phyloP scores from a whole-genome alignment of 805 yeast species.

The Starmerella tilneyi region DNA sequence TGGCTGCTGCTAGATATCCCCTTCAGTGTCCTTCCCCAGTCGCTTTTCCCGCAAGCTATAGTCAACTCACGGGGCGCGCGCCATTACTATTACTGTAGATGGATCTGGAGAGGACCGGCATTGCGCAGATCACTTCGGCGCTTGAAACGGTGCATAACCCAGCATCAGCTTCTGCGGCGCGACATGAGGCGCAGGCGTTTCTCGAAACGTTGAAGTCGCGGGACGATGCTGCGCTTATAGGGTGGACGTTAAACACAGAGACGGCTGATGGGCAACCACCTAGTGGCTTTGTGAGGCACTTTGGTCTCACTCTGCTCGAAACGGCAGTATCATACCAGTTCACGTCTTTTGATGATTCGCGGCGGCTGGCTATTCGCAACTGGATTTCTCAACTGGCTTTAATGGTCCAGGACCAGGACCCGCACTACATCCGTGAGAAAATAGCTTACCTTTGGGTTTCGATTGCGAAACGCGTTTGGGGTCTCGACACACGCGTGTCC shows the following conservation, averaged over 20 bases:
- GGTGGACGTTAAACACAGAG: constrained; percentile 50
- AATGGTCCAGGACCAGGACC: constrained; percentile 53
- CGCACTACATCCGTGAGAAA: constrained; percentile 84
- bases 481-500: constrained; percentile 34
- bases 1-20: background rate
- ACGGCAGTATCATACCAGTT: constrained; percentile 51
- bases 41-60: background rate
- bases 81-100: background rate
- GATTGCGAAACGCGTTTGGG: constrained; percentile 87
- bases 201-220: constrained; percentile 65
- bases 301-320: constrained; percentile 72
- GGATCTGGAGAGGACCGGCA: constrained; percentile 7
- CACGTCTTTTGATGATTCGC: constrained; percentile 47
- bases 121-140: constrained; percentile 50
- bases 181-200: constrained; percentile 51
- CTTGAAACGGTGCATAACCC: constrained; percentile 40
- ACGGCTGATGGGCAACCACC: constrained; percentile 15
- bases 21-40: background rate
- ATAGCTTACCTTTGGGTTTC: constrained; percentile 85
- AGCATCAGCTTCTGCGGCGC: constrained; percentile 28
- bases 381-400: constrained; percentile 77
- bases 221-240: constrained; percentile 85
- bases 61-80: background rate
- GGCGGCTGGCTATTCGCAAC: constrained; percentile 56
- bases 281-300: constrained; percentile 70